Percentiles rank a stretch among this genome's conserved stretches.
Evolutionary conservation across 208 protist species (phyloP).

Genomic region (Trypanosoma melophagium): DNA sequence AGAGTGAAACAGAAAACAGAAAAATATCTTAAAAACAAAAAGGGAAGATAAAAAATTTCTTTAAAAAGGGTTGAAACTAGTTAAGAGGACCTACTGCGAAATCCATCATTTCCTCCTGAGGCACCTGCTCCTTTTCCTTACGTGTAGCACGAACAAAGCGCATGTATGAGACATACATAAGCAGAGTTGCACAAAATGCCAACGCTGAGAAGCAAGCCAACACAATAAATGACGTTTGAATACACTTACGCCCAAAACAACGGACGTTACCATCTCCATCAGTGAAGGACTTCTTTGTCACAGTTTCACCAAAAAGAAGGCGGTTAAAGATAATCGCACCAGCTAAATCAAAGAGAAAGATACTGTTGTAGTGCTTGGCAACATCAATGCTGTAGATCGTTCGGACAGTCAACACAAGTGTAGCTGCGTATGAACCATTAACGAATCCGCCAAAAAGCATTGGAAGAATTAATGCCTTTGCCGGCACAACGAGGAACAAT

Average conservation of each 20-base stretch:
- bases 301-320: conserved; percentile 19
- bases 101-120: too few species aligned
- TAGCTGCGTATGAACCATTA: conserved; percentile 47
- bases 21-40: too few species aligned
- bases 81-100: too few species aligned
- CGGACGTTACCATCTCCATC: conserved; percentile 6
- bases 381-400: conserved; percentile 52
- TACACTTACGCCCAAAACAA: conserved; percentile 36
- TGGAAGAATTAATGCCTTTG: conserved; percentile 14
- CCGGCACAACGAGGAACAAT: conserved; percentile 34
- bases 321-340: neutral
- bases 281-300: conserved; percentile 34
- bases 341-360: conserved; percentile 1
- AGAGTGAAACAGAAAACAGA: too few species aligned
- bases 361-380: conserved; percentile 28
- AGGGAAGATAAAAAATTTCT: too few species aligned
- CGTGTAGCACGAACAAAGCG: conserved; percentile 26
- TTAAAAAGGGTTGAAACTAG: too few species aligned
- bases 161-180: conserved; percentile 39
- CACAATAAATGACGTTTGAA: conserved; percentile 35
- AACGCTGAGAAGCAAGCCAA: conserved; percentile 27
- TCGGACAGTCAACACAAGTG: conserved; percentile 38
- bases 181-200: conserved; percentile 19
- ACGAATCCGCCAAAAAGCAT: conserved; percentile 36
- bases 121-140: neutral